Evolutionary conservation across 129 eudicot genomes (phyloP), one percentile per base, ranked within the genome.

Genomic region (Flaveria trinervia): DNA sequence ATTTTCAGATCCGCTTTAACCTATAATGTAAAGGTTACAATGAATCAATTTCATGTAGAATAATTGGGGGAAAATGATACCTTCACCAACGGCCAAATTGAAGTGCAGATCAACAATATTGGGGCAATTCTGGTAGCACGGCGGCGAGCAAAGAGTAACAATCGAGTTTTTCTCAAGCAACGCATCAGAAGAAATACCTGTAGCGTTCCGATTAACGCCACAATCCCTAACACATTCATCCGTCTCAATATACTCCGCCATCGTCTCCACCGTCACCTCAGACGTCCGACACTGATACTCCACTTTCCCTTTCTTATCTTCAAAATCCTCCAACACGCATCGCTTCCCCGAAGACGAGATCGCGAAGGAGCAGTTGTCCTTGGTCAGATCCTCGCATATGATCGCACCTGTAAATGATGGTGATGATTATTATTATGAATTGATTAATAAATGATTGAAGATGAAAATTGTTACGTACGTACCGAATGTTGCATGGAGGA

Each of bases 51-150:
- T 14, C 39, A 15, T 11, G 39, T 41, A 1, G 23, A 73, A 6
- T 5, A 73, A 6, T 5, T 6, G 13, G 51, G 7, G 14, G 20
- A 11, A 8, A 55, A 8, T 0, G 16, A 12, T 87, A 92, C 98
- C 98, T 88, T 93, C 96, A 22, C 97, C 97, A 69, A 90, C 81
- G 48, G 98, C 97, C 61, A 93, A 83, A 80, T 85, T 86, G 90
- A 81, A 88, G 88, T 92, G 92, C 33, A 90, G 94, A 60, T 92
- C 96, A 22, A 92, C 70, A 57, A 93, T 87, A 73, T 90, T 90
- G 55, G 96, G 95, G 83, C 98, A 93, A 12, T 82, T 83, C 23
- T 90, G 85, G 77, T 88, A 90, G 51, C 98, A 93, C 15, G 80
- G 74, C 0, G 96, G 84, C 16, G 97, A 82, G 86, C 98, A 93